A percentile compares a stretch with the other conserved stretches of the same genome.
These are phyloP conservation scores for Fistulifera solaris DNA, from an alignment of 108 stramenopile genomes.

Conservation along the genomic window DNA sequence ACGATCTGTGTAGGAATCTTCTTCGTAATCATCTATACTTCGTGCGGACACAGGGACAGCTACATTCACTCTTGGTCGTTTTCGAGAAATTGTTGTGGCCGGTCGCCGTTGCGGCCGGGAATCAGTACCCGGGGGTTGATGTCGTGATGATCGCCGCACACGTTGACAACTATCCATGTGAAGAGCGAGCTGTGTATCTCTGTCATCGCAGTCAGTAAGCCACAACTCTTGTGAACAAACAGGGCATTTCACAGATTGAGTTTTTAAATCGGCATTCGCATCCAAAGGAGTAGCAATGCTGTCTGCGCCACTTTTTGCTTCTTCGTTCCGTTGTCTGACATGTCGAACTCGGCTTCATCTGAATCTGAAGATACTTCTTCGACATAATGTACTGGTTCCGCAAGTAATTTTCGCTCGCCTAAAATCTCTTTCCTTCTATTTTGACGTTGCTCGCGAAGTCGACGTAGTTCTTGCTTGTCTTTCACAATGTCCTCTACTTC, in stretches of 20 bases:
- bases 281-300: not conserved
- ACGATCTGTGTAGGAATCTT: constrained; percentile 67
- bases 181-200: no score
- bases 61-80: constrained; percentile 1
- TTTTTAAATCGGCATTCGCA: not conserved
- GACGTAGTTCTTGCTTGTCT: not conserved
- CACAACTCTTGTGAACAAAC: no score
- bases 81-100: no score
- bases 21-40: constrained; percentile 63
- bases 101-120: not conserved
- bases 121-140: constrained; percentile 4
- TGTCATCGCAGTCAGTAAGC: no score
- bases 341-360: constrained; percentile 4
- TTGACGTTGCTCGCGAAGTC: not conserved
- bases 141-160: constrained; percentile 3
- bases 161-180: not conserved
- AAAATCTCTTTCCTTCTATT: constrained; percentile 3
- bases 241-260: no score
- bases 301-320: constrained; percentile 6
- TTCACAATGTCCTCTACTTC: not conserved
- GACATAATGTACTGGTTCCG: constrained; percentile 6
- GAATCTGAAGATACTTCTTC: no score
- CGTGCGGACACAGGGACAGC: not conserved
- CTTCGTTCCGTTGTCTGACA: constrained; percentile 10
- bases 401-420: constrained; percentile 4